Percentiles rank a stretch among this genome's conserved stretches.
These are phyloP conservation scores for Escovopsis weberi DNA, from an alignment of 2,329 filamentous ascomycete genomes.

Conservation along the genomic window DNA sequence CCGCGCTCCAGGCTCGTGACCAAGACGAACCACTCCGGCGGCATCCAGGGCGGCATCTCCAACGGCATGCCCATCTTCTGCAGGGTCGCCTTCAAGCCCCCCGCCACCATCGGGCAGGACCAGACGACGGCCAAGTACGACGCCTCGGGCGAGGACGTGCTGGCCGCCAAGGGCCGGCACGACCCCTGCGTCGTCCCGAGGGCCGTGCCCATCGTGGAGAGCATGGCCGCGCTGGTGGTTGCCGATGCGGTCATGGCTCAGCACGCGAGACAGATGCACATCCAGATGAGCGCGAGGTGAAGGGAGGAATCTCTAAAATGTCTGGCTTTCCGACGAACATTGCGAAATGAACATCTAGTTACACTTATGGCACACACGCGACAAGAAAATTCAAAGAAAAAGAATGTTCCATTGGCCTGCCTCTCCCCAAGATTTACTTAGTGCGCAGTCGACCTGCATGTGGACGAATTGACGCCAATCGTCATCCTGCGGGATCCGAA, in stretches of 20 bases:
- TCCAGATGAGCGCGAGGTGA: slow-evolving; percentile 6
- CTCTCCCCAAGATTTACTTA: too few species aligned
- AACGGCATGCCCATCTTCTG: slow-evolving; percentile 94
- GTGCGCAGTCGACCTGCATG: too few species aligned
- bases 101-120: slow-evolving; percentile 82
- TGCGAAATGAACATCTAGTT: too few species aligned
- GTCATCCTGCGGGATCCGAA: too few species aligned
- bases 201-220: slow-evolving; percentile 78
- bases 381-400: not conserved
- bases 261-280: slow-evolving; percentile 41
- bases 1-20: slow-evolving; percentile 56
- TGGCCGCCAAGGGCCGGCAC: slow-evolving; percentile 86
- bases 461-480: too few species aligned
- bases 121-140: slow-evolving; percentile 78
- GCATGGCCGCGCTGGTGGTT: slow-evolving; percentile 76
- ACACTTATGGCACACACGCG: too few species aligned
- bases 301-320: not conserved
- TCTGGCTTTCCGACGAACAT: not conserved
- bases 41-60: slow-evolving; percentile 87
- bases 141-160: slow-evolving; percentile 50
- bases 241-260: slow-evolving; percentile 82
- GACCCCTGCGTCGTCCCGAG: slow-evolving; percentile 86
- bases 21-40: slow-evolving; percentile 87
- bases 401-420: not conserved
- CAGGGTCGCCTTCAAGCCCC: slow-evolving; percentile 85